Evolutionary conservation across 2,329 filamentous ascomycete species (phyloP), one percentile per base, ranked within the genome.

Genomic region (Aquanectria penicillioides): DNA sequence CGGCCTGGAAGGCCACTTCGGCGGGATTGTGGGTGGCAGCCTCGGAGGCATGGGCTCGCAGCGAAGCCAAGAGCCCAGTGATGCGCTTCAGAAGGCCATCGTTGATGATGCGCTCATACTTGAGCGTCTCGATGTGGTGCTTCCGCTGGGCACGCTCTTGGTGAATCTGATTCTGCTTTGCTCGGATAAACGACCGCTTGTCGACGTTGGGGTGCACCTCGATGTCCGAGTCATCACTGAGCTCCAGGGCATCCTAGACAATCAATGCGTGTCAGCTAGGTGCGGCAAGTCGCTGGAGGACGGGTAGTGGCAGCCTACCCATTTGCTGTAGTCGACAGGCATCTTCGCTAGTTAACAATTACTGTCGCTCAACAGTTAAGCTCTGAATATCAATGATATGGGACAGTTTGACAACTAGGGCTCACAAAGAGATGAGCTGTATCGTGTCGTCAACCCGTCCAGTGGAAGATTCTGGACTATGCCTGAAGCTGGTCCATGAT

Each of bases 181-280:
- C 96, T 66, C 94, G 92, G 76, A 99, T 99, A 78, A 99, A 99
- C 61, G 94, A 98, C 48, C 90, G 88, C 78, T 99, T 99, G 81
- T 99, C 95, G 75, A 99, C 95, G 75, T 99, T 99, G 60, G 95
- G 95, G 78, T 99, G 95, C 48, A 98, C 95, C 80, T 99, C 95
- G 70, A 99, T 89, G 73, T 99, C 95, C 48, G 93, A 97, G 79
- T 99, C 95, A 78, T 99, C 95, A 72, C 93, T 97, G 74, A 99
- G 89, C 87, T 99, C 95, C 73, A 99, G 86, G 59, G 91, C 89
- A 75, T 98, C 91, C 89, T 92, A 60, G 23, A 50, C 40, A 25
- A n/a, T 20, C 15, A 56, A 50, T 49, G 36, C 34, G 37, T 40
- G 57, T 67, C 29, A 69, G 51, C 26, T 28, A 33, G 6, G 25